phyloP scores from a whole-genome alignment of 1,284 basidiomycete genomes.

The Cryptococcus sp. region DNA sequence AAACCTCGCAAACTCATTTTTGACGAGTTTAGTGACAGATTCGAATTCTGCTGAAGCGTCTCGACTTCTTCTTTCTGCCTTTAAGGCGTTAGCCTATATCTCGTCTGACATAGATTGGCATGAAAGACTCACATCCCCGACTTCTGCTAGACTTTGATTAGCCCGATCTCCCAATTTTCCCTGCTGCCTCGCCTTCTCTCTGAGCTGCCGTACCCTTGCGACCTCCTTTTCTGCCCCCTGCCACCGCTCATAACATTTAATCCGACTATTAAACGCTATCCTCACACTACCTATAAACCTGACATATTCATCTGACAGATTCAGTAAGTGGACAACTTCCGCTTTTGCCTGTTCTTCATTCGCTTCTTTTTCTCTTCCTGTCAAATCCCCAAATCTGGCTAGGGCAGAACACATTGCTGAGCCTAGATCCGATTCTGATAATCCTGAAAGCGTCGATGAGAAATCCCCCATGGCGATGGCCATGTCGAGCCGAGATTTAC shows the following conservation, averaged over 20 bases:
- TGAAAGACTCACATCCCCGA: slow-evolving; percentile 62
- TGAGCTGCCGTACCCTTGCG: slow-evolving; percentile 62
- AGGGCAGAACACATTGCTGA: slow-evolving; percentile 65
- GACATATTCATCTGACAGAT: slow-evolving; percentile 82
- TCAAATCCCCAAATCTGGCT: slow-evolving; percentile 65
- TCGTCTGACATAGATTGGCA: not conserved
- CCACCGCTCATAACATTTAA: slow-evolving; percentile 76
- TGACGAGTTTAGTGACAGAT: slow-evolving; percentile 76
- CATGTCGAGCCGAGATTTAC: slow-evolving; percentile 73
- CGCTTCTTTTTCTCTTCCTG: slow-evolving; percentile 63
- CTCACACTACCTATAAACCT: slow-evolving; percentile 84
- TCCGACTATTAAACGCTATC: slow-evolving; percentile 76
- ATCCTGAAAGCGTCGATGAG: slow-evolving; percentile 59
- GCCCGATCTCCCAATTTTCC: slow-evolving; percentile 53
- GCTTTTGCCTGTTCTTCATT: slow-evolving; percentile 69
- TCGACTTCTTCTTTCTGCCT: slow-evolving; percentile 73
- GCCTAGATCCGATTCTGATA: slow-evolving; percentile 71
- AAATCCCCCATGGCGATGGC: slow-evolving; percentile 66
- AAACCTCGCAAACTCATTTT: slow-evolving; percentile 86
- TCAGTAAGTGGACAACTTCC: slow-evolving; percentile 71
- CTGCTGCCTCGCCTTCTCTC: slow-evolving; percentile 74
- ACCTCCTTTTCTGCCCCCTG: slow-evolving; percentile 73
- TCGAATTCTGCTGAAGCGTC: slow-evolving; percentile 85
- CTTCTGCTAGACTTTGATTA: slow-evolving; percentile 57
- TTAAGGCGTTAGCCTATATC: not conserved